These are phyloP conservation scores for Nicotiana attenuata DNA, from an alignment of 257 asterid genomes.

Conservation along the genomic window DNA sequence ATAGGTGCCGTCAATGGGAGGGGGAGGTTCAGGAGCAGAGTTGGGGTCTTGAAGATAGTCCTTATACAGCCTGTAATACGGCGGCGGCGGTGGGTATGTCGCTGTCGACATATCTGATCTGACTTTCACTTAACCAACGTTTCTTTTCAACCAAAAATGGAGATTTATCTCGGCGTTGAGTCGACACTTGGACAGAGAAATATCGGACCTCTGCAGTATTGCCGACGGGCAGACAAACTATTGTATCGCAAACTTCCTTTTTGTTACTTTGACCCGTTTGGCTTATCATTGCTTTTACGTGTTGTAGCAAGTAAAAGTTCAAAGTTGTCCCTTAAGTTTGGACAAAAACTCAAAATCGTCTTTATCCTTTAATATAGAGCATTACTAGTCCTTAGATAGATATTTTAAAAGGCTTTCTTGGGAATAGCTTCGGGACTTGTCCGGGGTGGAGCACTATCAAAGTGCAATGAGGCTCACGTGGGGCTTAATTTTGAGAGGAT, in stretches of 20 bases:
- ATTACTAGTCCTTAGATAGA: too few species aligned
- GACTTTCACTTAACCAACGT: neutral
- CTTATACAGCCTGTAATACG: conserved; percentile 73
- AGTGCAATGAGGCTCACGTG: too few species aligned
- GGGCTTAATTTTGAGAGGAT: too few species aligned
- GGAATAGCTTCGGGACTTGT: too few species aligned
- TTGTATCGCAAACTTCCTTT: neutral
- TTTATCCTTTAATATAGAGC: too few species aligned
- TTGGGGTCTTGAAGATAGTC: conserved; percentile 54
- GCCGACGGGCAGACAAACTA: neutral
- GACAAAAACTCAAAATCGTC: neutral
- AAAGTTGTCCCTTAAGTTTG: neutral
- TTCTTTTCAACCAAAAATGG: neutral
- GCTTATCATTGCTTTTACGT: neutral
- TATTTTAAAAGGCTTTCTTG: too few species aligned
- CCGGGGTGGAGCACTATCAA: too few species aligned
- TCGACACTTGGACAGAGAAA: neutral
- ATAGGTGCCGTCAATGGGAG: conserved; percentile 70
- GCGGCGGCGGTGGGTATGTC: conserved; percentile 95
- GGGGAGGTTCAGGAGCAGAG: conserved; percentile 85
- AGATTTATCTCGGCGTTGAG: neutral
- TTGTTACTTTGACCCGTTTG: neutral
- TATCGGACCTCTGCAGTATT: neutral
- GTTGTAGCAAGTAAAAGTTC: neutral
- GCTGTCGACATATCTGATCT: conserved; percentile 68